phyloP scores from a whole-genome alignment of 228 moss, liverwort and hornwort species.

The Sphagnum magellanicum region DNA sequence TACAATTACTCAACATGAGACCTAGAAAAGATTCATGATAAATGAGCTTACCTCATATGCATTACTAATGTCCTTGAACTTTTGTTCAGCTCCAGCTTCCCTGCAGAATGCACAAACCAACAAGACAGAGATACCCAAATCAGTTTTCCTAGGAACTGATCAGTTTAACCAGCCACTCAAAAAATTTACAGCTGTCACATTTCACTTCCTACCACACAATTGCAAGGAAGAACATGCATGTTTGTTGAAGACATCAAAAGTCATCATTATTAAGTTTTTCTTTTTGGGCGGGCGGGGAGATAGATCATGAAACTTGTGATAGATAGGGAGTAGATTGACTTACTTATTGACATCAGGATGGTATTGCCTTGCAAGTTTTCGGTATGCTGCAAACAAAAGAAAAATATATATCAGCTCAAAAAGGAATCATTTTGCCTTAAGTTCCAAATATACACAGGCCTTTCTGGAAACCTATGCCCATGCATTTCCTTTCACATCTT shows the following conservation, averaged over 20 bases:
- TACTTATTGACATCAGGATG: constrained; percentile 99
- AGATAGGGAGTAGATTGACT: constrained; percentile 11
- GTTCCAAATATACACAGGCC: neutral
- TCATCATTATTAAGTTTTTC: too few relatives aligned
- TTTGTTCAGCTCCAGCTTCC: constrained; percentile 90
- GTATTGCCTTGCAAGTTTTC: constrained; percentile 86
- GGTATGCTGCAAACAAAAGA: constrained; percentile 57
- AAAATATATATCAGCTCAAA: constrained; percentile 4
- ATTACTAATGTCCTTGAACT: constrained; percentile 98
- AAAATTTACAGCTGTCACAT: neutral
- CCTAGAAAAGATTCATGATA: too few relatives aligned
- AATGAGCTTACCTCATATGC: constrained; percentile 76
- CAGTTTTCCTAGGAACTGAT: neutral
- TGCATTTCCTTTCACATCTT: too few relatives aligned
- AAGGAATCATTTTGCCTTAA: neutral
- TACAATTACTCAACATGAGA: too few relatives aligned
- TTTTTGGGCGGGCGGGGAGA: too few relatives aligned
- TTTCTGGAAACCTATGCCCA: neutral
- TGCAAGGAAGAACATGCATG: too few relatives aligned
- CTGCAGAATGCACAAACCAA: constrained; percentile 19
- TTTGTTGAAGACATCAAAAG: too few relatives aligned
- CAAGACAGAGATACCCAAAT: neutral
- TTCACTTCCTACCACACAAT: neutral
- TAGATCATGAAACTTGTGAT: too few relatives aligned
- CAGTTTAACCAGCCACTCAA: too few relatives aligned